Percentiles rank a stretch among this genome's conserved stretches.
Conservation (phyloP, 768 basidiomycete genomes). For the Pleurotus salmoneostramineus region DNA sequence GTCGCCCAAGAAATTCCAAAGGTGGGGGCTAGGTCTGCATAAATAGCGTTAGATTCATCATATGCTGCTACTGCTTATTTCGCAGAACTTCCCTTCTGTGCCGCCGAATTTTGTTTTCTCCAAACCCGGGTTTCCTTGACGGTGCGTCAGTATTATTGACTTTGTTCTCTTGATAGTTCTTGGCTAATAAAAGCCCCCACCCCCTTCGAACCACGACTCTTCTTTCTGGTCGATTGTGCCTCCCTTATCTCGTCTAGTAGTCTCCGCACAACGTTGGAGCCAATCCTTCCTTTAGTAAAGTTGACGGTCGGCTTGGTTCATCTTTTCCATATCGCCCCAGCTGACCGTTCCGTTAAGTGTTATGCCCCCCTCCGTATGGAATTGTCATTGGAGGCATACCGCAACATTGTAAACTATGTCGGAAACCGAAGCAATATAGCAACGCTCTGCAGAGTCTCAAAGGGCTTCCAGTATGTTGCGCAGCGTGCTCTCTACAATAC, state of each 20-base stretch:
- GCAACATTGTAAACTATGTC: constrained; percentile 51
- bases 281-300: constrained; percentile 4
- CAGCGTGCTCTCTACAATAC: constrained; percentile 61
- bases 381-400: constrained; percentile 55
- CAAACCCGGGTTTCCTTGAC: neutral
- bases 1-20: constrained; percentile 19
- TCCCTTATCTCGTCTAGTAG: neutral
- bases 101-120: neutral
- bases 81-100: neutral
- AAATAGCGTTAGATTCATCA: constrained; percentile 24
- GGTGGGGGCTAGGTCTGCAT: constrained; percentile 17
- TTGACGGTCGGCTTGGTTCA: neutral
- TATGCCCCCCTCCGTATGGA: constrained; percentile 50
- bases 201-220: neutral
- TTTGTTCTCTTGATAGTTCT: neutral
- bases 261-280: constrained; percentile 2
- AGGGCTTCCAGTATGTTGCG: constrained; percentile 47
- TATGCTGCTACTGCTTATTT: constrained; percentile 6
- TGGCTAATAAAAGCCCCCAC: neutral
- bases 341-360: constrained; percentile 15
- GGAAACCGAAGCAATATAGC: constrained; percentile 51
- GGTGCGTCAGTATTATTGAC: neutral
- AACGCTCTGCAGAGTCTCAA: constrained; percentile 55
- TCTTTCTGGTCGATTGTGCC: constrained; percentile 7
- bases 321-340: neutral